phyloP scores from a whole-genome alignment of 2,329 filamentous ascomycete species.

The Botryotinia narcissicola region DNA sequence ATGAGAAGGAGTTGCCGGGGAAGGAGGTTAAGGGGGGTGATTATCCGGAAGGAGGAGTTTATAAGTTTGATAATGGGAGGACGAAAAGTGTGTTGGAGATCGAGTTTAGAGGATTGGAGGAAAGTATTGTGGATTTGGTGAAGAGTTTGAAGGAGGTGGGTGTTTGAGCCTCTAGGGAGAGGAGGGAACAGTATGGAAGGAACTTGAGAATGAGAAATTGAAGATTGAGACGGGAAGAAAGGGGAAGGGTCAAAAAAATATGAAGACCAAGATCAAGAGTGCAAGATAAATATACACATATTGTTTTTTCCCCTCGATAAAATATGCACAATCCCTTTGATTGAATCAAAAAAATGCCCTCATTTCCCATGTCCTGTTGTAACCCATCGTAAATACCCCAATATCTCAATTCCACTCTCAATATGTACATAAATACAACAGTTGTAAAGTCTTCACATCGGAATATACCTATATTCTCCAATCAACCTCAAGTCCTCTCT shows the following conservation, averaged over 20 bases:
- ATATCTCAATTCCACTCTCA: too few relatives aligned
- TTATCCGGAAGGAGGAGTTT: conserved; percentile 45
- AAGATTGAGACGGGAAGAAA: background rate
- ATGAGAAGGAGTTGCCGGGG: conserved; percentile 48
- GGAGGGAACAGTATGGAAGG: background rate
- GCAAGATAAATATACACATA: background rate
- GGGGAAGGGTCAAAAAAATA: background rate
- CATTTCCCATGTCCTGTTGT: background rate
- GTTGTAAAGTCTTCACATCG: accelerated
- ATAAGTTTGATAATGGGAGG: conserved; percentile 54
- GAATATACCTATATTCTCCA: accelerated
- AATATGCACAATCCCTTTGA: background rate
- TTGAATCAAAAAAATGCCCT: background rate
- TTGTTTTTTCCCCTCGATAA: background rate
- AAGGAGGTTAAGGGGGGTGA: conserved; percentile 41
- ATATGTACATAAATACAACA: background rate
- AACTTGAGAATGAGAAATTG: too few relatives aligned
- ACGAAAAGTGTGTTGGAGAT: conserved; percentile 57
- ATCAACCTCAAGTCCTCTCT: background rate
- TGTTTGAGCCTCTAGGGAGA: background rate
- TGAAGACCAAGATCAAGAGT: background rate
- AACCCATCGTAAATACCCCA: background rate
- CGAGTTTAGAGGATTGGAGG: conserved; percentile 56
- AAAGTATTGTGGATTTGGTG: conserved; percentile 60
- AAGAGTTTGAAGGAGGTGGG: conserved; percentile 38